Conservation (phyloP, 73 alveolate species). For the Uronychia setigera region DNA sequence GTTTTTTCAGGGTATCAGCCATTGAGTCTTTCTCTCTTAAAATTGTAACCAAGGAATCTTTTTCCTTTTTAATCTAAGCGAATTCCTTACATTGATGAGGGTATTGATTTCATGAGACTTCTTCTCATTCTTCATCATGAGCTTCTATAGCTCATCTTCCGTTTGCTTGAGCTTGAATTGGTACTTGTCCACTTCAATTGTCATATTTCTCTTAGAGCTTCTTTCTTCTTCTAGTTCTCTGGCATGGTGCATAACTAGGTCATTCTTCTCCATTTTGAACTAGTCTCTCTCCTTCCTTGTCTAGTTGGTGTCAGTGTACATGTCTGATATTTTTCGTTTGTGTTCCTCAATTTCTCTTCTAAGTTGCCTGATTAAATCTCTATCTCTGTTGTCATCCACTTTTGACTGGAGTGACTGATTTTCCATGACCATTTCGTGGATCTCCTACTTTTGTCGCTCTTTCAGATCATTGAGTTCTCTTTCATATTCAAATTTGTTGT, state of each 20-base stretch:
- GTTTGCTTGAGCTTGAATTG: constrained; percentile 35
- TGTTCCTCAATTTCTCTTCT: not conserved
- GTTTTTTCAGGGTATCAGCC: constrained; percentile 41
- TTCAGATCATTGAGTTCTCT: constrained; percentile 62
- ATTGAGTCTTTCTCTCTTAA: constrained; percentile 49
- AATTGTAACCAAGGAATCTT: not conserved
- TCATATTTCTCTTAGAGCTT: constrained; percentile 35
- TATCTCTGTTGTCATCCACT: not conserved
- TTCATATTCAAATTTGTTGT: constrained; percentile 56
- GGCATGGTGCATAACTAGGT: constrained; percentile 27
- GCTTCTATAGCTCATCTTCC: constrained; percentile 55
- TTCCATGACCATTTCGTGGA: not conserved
- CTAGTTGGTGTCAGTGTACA: not conserved
- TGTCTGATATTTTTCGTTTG: not conserved
- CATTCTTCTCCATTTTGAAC: constrained; percentile 57
- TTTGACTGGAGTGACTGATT: not conserved
- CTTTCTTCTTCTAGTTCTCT: constrained; percentile 69
- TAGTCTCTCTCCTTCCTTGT: constrained; percentile 58
- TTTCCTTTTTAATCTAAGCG: not conserved
- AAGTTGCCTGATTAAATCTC: not conserved
- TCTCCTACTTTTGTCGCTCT: constrained; percentile 48
- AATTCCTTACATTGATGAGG: not conserved
- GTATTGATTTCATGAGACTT: constrained; percentile 25
- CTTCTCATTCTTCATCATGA: constrained; percentile 32
- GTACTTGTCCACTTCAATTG: constrained; percentile 45